phyloP scores from a whole-genome alignment of 1,139 yeast genomes.

The Protomyces arabidopsidicola region DNA sequence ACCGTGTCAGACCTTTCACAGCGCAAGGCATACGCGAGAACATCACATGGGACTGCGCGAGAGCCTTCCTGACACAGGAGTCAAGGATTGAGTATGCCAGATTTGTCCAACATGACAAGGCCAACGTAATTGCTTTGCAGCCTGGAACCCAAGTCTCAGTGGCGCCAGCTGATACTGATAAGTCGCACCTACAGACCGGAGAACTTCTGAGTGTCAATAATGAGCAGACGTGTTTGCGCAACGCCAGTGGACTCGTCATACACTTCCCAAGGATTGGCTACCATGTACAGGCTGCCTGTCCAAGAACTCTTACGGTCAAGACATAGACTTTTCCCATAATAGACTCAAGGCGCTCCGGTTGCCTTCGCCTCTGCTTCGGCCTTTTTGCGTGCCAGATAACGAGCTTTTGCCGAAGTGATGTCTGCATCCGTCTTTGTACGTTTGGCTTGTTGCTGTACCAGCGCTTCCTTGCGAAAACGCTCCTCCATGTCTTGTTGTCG shows the following conservation, averaged over 20 bases:
- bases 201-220: constrained; percentile 6
- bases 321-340: no score
- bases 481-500: constrained; percentile 48
- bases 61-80: constrained; percentile 3
- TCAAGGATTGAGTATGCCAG: constrained; percentile 21
- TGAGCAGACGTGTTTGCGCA: constrained; percentile 21
- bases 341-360: no score
- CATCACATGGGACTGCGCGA: constrained; percentile 12
- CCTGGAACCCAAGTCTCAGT: constrained; percentile 7
- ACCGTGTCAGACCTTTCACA: background rate
- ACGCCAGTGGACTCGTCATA: constrained; percentile 11
- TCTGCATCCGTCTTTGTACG: constrained; percentile 32
- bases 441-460: constrained; percentile 29
- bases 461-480: constrained; percentile 36
- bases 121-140: constrained; percentile 1
- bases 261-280: constrained; percentile 20
- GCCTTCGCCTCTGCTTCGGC: constrained; percentile 1
- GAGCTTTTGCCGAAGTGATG: constrained; percentile 36
- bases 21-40: background rate
- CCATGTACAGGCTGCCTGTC: background rate
- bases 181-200: constrained; percentile 19
- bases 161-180: constrained; percentile 11
- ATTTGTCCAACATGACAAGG: constrained; percentile 13
- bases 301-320: no score
- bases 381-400: constrained; percentile 37